A percentile compares a stretch with the other conserved stretches of the same genome.
Conservation (phyloP, 2,329 filamentous ascomycete genomes). For the Xylariaceae sp. region DNA sequence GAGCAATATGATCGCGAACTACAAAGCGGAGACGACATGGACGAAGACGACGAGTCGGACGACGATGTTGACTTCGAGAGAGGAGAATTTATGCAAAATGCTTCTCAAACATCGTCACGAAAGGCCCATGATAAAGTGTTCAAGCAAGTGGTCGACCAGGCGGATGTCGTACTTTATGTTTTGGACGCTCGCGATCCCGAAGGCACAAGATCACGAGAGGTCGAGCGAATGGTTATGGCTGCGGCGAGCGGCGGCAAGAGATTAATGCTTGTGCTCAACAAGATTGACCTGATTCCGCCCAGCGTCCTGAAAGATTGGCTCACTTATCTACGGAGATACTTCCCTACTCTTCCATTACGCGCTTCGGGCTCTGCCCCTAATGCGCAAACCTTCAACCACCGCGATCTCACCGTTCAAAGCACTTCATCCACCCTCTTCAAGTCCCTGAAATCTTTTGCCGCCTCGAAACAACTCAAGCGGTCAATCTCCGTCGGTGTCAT, state of each 20-base stretch:
- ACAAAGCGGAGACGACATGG: constrained; percentile 62
- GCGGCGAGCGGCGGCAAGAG: constrained; percentile 81
- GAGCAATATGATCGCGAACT: constrained; percentile 71
- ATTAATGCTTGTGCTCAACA: constrained; percentile 90
- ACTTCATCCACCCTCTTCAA: constrained; percentile 85
- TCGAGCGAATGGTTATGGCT: constrained; percentile 91
- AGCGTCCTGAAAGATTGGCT: constrained; percentile 85
- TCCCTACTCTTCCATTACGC: constrained; percentile 87
- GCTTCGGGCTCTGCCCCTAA: constrained; percentile 82
- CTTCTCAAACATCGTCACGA: constrained; percentile 68
- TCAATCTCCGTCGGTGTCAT: constrained; percentile 91
- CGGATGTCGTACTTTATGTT: constrained; percentile 91
- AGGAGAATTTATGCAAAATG: constrained; percentile 52
- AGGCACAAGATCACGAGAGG: constrained; percentile 85
- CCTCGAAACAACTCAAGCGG: constrained; percentile 81
- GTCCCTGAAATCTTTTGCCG: constrained; percentile 86
- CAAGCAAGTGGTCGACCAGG: constrained; percentile 86
- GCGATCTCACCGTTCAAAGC: constrained; percentile 81
- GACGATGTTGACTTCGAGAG: constrained; percentile 50
- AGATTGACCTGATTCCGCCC: constrained; percentile 88
- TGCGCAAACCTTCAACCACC: constrained; percentile 90
- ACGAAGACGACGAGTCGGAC: constrained; percentile 51
- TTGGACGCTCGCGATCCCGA: constrained; percentile 90
- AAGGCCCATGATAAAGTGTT: constrained; percentile 95
- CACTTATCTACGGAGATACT: constrained; percentile 79